Conservation (phyloP, 2,329 filamentous ascomycete species). For the Dendrostoma leiphaemia region DNA sequence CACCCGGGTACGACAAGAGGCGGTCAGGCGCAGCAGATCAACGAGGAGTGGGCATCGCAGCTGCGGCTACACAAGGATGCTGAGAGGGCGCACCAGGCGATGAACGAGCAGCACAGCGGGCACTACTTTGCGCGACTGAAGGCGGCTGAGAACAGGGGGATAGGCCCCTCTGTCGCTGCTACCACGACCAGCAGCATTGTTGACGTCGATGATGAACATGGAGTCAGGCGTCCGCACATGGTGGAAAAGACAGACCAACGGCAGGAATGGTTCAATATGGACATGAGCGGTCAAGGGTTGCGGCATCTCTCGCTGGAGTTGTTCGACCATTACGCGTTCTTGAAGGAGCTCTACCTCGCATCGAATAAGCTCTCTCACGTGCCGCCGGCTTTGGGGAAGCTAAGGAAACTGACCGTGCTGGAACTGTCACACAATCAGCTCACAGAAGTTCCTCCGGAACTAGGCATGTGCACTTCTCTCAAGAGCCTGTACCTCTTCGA, state of each 20-base stretch:
- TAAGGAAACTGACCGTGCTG: slow-evolving; percentile 78
- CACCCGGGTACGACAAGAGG: slow-evolving; percentile 47
- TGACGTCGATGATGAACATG: slow-evolving; percentile 53
- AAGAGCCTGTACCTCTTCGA: slow-evolving; percentile 85
- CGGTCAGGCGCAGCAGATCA: slow-evolving; percentile 51
- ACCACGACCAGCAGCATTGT: slow-evolving; percentile 46
- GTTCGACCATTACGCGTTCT: slow-evolving; percentile 79
- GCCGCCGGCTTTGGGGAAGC: slow-evolving; percentile 76
- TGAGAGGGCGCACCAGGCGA: slow-evolving; percentile 69
- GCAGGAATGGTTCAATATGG: slow-evolving; percentile 89
- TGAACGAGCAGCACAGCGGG: slow-evolving; percentile 62
- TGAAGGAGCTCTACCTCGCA: slow-evolving; percentile 89
- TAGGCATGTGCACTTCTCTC: slow-evolving; percentile 95
- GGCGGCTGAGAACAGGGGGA: slow-evolving; percentile 67
- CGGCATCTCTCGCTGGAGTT: slow-evolving; percentile 76
- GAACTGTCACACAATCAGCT: slow-evolving; percentile 90
- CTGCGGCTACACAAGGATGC: slow-evolving; percentile 76
- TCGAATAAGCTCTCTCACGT: slow-evolving; percentile 84
- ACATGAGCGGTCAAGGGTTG: slow-evolving; percentile 94
- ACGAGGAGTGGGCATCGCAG: slow-evolving; percentile 85
- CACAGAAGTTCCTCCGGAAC: slow-evolving; percentile 76
- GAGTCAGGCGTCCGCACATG: slow-evolving; percentile 61
- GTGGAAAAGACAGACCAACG: slow-evolving; percentile 64
- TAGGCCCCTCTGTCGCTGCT: slow-evolving; percentile 52
- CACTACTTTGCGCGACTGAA: slow-evolving; percentile 72